Base-by-base conservation (phyloP, 2,329 filamentous ascomycete genomes). In the Xylaria sp. region DNA sequence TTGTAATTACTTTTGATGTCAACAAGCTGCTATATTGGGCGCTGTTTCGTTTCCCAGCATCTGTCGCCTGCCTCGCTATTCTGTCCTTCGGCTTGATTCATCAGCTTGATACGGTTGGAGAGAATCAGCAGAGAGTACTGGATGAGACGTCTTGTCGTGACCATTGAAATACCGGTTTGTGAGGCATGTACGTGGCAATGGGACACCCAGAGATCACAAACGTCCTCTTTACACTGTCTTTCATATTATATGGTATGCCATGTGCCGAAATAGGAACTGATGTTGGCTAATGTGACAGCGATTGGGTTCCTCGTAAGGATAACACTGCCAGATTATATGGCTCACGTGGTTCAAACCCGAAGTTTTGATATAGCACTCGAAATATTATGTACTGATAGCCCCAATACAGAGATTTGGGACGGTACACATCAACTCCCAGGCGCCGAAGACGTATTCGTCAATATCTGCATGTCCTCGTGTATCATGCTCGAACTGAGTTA, bases 1-100 rank as follows among this genome's bases (percentile, higher is more conserved):
- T 85, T 10, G 75, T 78, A 15, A 79, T 76, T 2, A 83, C 82
- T 69, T 84, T 84, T 63, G 83, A 80, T 36, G 77, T 84, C 30
- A 78, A 83, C 68, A 77, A 77, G n/a, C 71, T 84, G 28, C 79
- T 85, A 66, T 78, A 78, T 75, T 85, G 8, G 81, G 83, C 63
- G 80, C 80, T 25, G 81, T 89, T 8, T 81, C 85, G n/a, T 0
- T 90, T 90, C 68, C 87, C 87, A 0, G 84, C 87, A 2, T 89
- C 86, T 2, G 87, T 90, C 3, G 86, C 87, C 4, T 86, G 85
- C 50, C 81, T 90, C 71, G 78, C 89, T 50, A 68, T 87, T 9
- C 77, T 89, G 2, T 88, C 89, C 72, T 71, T 85, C 23, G 79
- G 74, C 0, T 77, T 89, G 12, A 79, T 89, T n/a, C n/a, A n/a